Conservation (phyloP, 2,329 filamentous ascomycete genomes). For the Pestalotiopsis sp. region DNA sequence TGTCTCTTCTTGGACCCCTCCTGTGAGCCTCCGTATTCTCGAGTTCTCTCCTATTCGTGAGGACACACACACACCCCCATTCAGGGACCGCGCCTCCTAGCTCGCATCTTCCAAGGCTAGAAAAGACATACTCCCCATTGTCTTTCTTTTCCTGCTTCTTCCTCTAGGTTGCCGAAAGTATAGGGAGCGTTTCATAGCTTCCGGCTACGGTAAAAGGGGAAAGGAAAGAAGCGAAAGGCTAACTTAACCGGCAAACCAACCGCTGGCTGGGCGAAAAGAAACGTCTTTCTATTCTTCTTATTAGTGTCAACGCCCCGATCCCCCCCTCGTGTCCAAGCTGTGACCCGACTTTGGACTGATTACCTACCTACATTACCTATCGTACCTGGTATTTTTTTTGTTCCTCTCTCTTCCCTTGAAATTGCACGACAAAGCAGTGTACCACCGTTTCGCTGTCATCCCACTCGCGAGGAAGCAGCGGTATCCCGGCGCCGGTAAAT, state of each 20-base stretch:
- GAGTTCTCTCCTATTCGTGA: neutral
- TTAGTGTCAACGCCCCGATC: neutral
- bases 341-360: too few relatives aligned
- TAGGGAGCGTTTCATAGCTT: neutral
- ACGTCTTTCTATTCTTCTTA: neutral
- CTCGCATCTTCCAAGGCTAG: neutral
- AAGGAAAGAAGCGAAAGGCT: neutral
- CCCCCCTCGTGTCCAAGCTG: neutral
- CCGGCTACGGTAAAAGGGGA: neutral
- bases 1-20: neutral
- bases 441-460: neutral
- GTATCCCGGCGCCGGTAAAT: constrained; percentile 10
- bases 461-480: constrained; percentile 3
- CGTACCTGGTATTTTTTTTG: neutral
- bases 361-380: neutral
- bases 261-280: neutral
- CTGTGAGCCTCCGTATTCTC: neutral
- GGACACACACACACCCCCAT: neutral
- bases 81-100: neutral
- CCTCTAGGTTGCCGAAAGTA: neutral
- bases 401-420: neutral
- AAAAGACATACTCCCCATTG: neutral
- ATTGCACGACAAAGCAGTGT: constrained; percentile 3
- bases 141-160: neutral
- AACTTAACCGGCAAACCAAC: neutral